Evolutionary conservation across 2,329 filamentous ascomycete species (phyloP).

Genomic region (Ophiostoma pallidulum): DNA sequence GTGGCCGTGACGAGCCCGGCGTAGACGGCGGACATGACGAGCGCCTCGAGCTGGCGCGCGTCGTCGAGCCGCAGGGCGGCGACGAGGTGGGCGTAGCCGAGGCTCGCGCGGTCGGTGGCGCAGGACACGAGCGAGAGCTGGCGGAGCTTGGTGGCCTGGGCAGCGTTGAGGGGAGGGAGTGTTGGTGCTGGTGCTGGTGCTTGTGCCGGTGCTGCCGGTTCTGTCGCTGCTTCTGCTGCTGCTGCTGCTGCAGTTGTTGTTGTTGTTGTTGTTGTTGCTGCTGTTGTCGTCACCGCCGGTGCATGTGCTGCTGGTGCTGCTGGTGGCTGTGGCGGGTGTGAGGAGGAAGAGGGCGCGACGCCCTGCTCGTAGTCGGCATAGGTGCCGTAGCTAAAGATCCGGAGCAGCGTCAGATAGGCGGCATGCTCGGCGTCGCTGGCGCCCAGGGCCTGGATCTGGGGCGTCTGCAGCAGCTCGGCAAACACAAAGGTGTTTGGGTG

Average conservation of each 20-base stretch:
- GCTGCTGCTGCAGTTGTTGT: no score
- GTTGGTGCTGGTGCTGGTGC: neutral
- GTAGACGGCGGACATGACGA: slow-evolving; percentile 84
- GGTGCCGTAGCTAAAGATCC: slow-evolving; percentile 89
- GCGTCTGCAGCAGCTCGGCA: slow-evolving; percentile 76
- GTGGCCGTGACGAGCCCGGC: slow-evolving; percentile 71
- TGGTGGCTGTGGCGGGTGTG: neutral
- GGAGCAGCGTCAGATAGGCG: slow-evolving; percentile 59
- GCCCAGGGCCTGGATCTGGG: slow-evolving; percentile 66
- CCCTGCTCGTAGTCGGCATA: slow-evolving; percentile 60
- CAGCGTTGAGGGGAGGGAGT: slow-evolving; percentile 62
- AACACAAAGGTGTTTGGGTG: slow-evolving; percentile 86
- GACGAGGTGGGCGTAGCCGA: slow-evolving; percentile 66
- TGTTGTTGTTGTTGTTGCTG: neutral
- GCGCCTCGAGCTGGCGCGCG: slow-evolving; percentile 65
- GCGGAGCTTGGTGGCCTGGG: slow-evolving; percentile 75
- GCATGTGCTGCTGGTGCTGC: neutral
- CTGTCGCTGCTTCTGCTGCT: neutral
- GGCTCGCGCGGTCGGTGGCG: slow-evolving; percentile 54
- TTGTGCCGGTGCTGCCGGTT: neutral
- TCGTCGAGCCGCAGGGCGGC: slow-evolving; percentile 56
- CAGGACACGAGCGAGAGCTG: slow-evolving; percentile 83
- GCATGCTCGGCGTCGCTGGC: slow-evolving; percentile 47
- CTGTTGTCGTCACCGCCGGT: neutral
- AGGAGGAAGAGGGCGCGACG: neutral